phyloP scores from a whole-genome alignment of 2,329 filamentous ascomycete species.

The Cladosporium sp. region DNA sequence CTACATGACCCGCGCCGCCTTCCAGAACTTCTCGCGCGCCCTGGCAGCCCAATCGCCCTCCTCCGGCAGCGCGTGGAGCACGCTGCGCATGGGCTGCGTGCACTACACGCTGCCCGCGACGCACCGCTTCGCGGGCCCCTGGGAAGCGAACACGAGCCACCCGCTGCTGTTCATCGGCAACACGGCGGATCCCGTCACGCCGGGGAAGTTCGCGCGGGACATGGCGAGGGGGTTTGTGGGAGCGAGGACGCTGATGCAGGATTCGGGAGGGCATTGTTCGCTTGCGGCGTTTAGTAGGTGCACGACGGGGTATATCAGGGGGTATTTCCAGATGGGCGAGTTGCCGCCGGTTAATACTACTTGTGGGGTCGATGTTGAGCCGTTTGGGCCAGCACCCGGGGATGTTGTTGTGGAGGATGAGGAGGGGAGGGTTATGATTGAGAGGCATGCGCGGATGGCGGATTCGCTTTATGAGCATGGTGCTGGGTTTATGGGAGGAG shows the following conservation, averaged over 20 bases:
- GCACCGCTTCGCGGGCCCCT: conserved; percentile 28
- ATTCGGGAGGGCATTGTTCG: conserved; percentile 30
- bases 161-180: conserved; percentile 29
- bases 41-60: conserved; percentile 30
- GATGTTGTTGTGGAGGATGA: neutral
- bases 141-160: conserved; percentile 22
- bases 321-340: conserved; percentile 30
- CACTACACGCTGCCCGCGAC: conserved; percentile 33
- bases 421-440: neutral
- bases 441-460: neutral
- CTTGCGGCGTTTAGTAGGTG: conserved; percentile 22
- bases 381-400: conserved; percentile 17
- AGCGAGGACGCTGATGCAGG: conserved; percentile 27
- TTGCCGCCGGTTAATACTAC: conserved; percentile 24
- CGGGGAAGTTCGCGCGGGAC: conserved; percentile 24
- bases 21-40: conserved; percentile 30
- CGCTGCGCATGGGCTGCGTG: conserved; percentile 33
- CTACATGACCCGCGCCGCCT: conserved; percentile 19
- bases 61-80: conserved; percentile 34
- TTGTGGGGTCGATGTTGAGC: conserved; percentile 25
- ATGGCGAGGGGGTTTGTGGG: conserved; percentile 32
- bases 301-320: conserved; percentile 24
- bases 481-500: neutral
- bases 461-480: neutral
- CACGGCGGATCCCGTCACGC: conserved; percentile 31